These are phyloP conservation scores for Aristolochia contorta DNA, from an alignment of 164 flowering plant genomes.

Conservation along the genomic window DNA sequence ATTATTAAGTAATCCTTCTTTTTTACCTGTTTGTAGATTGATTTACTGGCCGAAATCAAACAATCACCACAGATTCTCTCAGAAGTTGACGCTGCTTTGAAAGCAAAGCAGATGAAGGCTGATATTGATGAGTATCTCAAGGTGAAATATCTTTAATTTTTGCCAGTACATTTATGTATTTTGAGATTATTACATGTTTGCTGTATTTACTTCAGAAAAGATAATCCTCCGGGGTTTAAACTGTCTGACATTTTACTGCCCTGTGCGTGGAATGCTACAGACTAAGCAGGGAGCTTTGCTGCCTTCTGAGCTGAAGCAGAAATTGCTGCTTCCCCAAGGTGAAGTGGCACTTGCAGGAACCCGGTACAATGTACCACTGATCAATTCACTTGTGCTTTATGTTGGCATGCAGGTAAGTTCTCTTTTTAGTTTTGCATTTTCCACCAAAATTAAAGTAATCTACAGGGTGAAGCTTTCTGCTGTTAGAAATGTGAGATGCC, in stretches of 20 bases:
- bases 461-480: too few relatives aligned
- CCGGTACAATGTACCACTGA: constrained; percentile 83
- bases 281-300: constrained; percentile 67
- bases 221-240: background rate
- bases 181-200: too few relatives aligned
- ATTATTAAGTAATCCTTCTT: background rate
- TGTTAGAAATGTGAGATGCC: too few relatives aligned
- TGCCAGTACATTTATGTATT: background rate
- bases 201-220: background rate
- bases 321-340: constrained; percentile 50
- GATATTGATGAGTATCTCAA: constrained; percentile 90
- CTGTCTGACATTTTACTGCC: background rate
- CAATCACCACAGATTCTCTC: constrained; percentile 78
- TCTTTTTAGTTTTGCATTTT: background rate
- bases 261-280: constrained; percentile 26
- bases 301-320: constrained; percentile 72
- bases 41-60: constrained; percentile 77
- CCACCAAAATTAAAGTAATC: too few relatives aligned
- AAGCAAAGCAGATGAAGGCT: constrained; percentile 73
- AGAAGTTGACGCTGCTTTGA: constrained; percentile 88
- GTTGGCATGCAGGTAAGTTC: constrained; percentile 86
- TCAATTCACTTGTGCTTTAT: constrained; percentile 94
- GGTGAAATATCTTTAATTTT: constrained; percentile 29
- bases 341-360: constrained; percentile 75
- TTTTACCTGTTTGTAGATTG: constrained; percentile 48